Percentiles rank a stretch among this genome's conserved stretches.
Conservation (phyloP, 768 basidiomycete genomes). For the Rickenella mellea region DNA sequence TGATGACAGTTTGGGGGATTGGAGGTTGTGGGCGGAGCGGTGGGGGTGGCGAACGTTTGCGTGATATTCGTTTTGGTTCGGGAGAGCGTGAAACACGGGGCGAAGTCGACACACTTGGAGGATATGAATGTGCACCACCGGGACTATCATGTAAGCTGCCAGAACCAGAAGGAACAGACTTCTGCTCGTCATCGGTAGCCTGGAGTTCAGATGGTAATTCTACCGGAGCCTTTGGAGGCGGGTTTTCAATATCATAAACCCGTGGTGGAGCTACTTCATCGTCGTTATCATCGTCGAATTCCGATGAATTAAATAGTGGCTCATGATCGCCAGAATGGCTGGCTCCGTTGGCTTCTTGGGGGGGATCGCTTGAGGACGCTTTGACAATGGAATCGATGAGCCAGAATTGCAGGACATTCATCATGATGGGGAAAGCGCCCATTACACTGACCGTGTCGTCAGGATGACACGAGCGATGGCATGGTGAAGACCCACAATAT, state of each 20-base stretch:
- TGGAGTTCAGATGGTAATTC: too few relatives aligned
- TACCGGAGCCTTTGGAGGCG: slow-evolving; percentile 13
- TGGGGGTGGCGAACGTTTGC: neutral
- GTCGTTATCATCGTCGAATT: slow-evolving; percentile 49
- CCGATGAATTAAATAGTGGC: slow-evolving; percentile 48
- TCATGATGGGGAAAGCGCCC: slow-evolving; percentile 83
- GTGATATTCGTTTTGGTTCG: neutral
- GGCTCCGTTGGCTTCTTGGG: slow-evolving; percentile 27
- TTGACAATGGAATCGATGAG: slow-evolving; percentile 91
- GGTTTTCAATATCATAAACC: slow-evolving; percentile 38
- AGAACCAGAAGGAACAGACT: neutral
- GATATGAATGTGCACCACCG: neutral
- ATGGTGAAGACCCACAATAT: slow-evolving; percentile 53
- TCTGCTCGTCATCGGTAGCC: neutral
- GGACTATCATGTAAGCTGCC: neutral
- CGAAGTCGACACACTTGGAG: neutral
- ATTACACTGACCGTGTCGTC: slow-evolving; percentile 47
- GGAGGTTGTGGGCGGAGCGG: too few relatives aligned
- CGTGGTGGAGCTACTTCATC: slow-evolving; percentile 14
- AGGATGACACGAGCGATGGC: neutral
- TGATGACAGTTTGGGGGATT: too few relatives aligned
- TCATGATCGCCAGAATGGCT: slow-evolving; percentile 37
- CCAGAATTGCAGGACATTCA: slow-evolving; percentile 92
- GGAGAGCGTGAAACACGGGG: neutral
- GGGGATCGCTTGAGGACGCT: slow-evolving; percentile 36